Conservation (phyloP, 306 rosid species). For the Pyrus betulifolia region DNA sequence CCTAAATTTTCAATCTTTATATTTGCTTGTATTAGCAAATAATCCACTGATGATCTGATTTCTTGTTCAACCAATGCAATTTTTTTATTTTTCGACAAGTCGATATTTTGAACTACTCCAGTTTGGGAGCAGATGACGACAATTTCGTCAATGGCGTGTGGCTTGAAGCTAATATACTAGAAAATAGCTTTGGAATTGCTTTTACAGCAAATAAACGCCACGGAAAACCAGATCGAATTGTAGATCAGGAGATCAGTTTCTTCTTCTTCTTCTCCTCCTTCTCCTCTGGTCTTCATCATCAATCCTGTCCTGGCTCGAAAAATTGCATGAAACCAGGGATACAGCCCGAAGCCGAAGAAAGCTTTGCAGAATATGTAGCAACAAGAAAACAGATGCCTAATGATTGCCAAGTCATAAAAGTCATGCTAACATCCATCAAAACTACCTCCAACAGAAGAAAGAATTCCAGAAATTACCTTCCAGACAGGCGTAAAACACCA, state of each 20-base stretch:
- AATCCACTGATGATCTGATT: neutral
- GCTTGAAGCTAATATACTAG: neutral
- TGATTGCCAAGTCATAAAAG: no score
- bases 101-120: neutral
- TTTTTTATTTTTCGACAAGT: no score
- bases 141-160: no score
- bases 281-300: neutral
- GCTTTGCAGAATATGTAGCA: neutral
- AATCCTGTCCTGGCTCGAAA: neutral
- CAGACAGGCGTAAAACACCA: neutral
- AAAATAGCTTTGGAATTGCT: no score
- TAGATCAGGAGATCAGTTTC: no score
- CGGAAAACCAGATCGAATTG: no score
- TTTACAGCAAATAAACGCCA: no score
- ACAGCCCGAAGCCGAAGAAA: neutral
- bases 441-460: neutral
- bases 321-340: neutral
- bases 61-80: neutral
- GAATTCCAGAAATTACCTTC: neutral
- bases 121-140: no score
- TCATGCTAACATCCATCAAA: neutral
- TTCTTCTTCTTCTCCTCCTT: no score
- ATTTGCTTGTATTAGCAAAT: neutral
- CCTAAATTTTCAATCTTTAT: neutral
- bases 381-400: no score